Evolutionary conservation across 2,329 filamentous ascomycete genomes (phyloP).

Genomic region (Talaromyces sp.): DNA sequence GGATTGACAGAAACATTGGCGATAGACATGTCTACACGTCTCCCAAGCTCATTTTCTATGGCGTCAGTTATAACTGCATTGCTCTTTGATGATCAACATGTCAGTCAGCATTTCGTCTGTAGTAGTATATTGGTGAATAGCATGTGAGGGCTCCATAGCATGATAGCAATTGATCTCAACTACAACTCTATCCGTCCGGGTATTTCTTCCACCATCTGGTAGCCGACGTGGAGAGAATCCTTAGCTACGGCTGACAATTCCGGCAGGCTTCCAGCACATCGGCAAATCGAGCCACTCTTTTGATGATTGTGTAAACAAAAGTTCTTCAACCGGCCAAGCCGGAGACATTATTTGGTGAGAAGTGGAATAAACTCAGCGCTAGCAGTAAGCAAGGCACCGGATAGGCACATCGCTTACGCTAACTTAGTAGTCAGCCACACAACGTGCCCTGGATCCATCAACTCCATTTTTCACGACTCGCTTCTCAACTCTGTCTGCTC

Average conservation of each 20-base stretch:
- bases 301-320: neutral
- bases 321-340: neutral
- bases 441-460: neutral
- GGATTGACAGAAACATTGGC: neutral
- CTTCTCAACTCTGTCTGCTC: neutral
- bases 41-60: neutral
- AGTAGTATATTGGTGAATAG: neutral
- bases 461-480: neutral
- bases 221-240: neutral
- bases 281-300: neutral
- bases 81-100: conserved; percentile 3
- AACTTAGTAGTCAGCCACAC: neutral
- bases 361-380: neutral
- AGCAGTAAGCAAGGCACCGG: neutral
- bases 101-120: neutral
- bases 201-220: neutral
- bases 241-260: neutral
- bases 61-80: neutral
- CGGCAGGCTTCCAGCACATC: neutral
- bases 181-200: neutral
- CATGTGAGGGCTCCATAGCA: no score
- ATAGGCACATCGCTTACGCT: neutral
- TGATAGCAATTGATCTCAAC: neutral
- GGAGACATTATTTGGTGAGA: neutral
- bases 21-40: neutral